Base-by-base conservation (phyloP, 495 filamentous ascomycete species). In the Letharia columbiana region DNA sequence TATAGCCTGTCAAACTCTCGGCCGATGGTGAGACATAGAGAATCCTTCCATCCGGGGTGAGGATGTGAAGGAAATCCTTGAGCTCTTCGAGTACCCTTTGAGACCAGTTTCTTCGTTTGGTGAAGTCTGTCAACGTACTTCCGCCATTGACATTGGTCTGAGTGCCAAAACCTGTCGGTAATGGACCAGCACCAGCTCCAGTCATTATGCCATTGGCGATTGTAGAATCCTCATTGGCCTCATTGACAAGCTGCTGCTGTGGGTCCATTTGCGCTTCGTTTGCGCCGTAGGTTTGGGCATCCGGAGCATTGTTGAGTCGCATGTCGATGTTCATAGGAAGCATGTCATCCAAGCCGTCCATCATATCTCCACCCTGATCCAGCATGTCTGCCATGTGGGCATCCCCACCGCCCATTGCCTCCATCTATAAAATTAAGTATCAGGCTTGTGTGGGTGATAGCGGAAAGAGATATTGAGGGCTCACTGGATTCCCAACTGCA, bases 1-100 rank as follows among this genome's bases (percentile, higher is more conserved):
- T 80, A 73, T 89, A 91, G 42, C 92, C 92, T 10, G 91, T 95
- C 68, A 98, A 80, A n/a, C 77, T 68, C 71, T 87, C 85, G 67
- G 86, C 82, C 23, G 91, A 95, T 3, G 91, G 90, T 33, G 92
- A 96, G 7, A 87, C 86, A 73, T 96, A 96, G 62, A 86, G 82
- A 63, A 98, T 88, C 63, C 87, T 83, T 31, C 93, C 91, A 69
- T 94, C 86, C 9, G 90, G 83, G 49, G 89, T 91, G 44, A 98
- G 83, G 49, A 98, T 89, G 67, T 96, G 86, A 39, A 96, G 75
- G 68, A 97, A 84, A 74, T 97, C 94, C 69, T 89, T 88, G 70
- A 98, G 81, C 77, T 97, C 94, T 71, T 92, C 89, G 23, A 98
- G 79, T 5, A 97, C 88, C 50, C 89, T 86, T 71, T 92, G 88